These are phyloP conservation scores for Flaveria sonorensis DNA, from an alignment of 129 eudicot species.

Conservation along the genomic window DNA sequence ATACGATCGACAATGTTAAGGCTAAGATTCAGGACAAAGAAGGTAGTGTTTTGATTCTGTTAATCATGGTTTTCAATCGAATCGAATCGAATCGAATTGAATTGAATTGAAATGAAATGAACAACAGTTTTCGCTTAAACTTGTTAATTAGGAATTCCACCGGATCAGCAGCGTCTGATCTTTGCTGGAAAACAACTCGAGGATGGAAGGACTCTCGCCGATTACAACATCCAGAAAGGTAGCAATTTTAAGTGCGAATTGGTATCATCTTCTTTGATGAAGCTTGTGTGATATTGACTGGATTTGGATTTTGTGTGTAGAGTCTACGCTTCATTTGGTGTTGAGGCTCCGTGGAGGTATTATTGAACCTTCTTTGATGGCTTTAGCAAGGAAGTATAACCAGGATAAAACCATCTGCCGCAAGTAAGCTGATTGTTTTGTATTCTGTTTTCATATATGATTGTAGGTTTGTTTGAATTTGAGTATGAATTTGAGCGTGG, in stretches of 20 bases:
- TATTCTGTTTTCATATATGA: neutral
- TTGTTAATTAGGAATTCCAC: slow-evolving; percentile 53
- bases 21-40: slow-evolving; percentile 71
- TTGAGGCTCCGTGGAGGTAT: slow-evolving; percentile 72
- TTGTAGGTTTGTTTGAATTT: neutral
- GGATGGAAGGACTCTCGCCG: slow-evolving; percentile 69
- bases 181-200: slow-evolving; percentile 66
- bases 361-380: slow-evolving; percentile 68
- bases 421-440: slow-evolving; percentile 40
- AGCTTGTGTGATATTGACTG: neutral
- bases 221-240: slow-evolving; percentile 70
- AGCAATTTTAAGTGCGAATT: neutral
- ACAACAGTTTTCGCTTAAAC: neutral
- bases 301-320: slow-evolving; percentile 20
- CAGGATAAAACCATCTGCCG: slow-evolving; percentile 71
- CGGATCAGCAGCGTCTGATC: slow-evolving; percentile 59
- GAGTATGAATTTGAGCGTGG: neutral
- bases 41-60: slow-evolving; percentile 33
- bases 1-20: slow-evolving; percentile 61
- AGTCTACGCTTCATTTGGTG: slow-evolving; percentile 68
- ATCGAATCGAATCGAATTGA: neutral
- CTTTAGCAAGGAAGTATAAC: slow-evolving; percentile 62
- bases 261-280: neutral
- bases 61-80: neutral
- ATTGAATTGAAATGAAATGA: neutral